Evolutionary conservation across 306 rosid species (phyloP), one percentile per base, ranked within the genome.

Genomic region (Hippophae gyantsensis): DNA sequence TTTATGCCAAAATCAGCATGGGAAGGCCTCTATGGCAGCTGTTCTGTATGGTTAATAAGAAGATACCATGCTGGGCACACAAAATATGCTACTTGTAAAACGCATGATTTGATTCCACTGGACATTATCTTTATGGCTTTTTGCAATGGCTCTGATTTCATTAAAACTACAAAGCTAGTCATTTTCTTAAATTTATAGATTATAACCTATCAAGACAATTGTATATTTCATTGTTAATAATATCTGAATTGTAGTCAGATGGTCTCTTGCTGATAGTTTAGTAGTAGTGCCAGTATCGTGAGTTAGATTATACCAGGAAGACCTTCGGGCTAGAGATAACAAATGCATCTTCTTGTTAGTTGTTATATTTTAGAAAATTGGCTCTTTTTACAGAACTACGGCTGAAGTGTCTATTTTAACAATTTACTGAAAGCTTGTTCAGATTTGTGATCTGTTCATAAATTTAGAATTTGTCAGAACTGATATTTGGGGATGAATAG

Each of bases 191-290:
- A 9, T 13, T 9, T 47, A 6, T 47, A 47, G 38, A 60, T 11
- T 56, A 45, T n/a, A 50, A 6, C 55, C 48, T 18, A 18, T 18
- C 18, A 18, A 18, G 18, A 18, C 18, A 18, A 18, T 18, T 18
- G 18, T 18, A 18, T 58, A 61, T 42, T 58, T 71, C 9, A 14
- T 13, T 54, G 43, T 48, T 43, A 43, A 46, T 13, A 38, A 48
- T 32, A 26, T 13, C 14, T 4, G 53, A 3, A 27, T 54, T 54
- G 12, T 8, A 65, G 55, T 46, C 48, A 13, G 55, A 65, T 27
- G 61, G 38, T 11, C 43, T 42, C 14, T n/a, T 13, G 53, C 53
- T 8, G 50, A 47, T 32, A 32, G 38, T 32, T 2, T 32, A 32
- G 38, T 32, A 32, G 38, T 32, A 32, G 3, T 32, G 5, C 38